Conservation (phyloP, 169 alveolate species). For the Toxoplasma gondii region DNA sequence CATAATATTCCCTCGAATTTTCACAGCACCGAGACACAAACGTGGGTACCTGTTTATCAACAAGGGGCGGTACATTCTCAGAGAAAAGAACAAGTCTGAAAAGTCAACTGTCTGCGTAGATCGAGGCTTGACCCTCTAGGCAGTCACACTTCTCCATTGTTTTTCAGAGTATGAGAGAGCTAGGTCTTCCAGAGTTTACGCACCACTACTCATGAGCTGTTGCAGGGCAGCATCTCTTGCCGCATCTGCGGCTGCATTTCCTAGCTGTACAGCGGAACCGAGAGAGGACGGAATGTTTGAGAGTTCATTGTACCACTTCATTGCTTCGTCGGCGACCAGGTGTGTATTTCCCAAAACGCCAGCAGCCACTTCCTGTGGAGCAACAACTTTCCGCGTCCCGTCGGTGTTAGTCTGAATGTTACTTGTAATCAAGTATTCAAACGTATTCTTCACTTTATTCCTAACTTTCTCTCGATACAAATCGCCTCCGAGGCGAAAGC, state of each 20-base stretch:
- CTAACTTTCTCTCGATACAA: slow-evolving; percentile 33
- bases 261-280: slow-evolving; percentile 11
- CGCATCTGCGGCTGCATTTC: slow-evolving; percentile 15
- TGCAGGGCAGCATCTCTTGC: slow-evolving; percentile 30
- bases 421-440: slow-evolving; percentile 32
- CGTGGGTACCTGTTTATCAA: too few species aligned
- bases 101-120: too few species aligned
- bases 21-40: too few species aligned
- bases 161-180: too few species aligned
- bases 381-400: slow-evolving; percentile 3
- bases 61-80: too few species aligned
- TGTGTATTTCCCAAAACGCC: slow-evolving; percentile 24
- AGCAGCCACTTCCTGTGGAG: slow-evolving; percentile 41
- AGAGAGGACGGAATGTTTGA: slow-evolving; percentile 2
- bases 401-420: slow-evolving; percentile 31
- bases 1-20: too few species aligned
- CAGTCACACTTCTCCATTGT: too few species aligned
- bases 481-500: slow-evolving; percentile 36
- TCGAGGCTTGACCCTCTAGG: too few species aligned
- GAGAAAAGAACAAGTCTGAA: too few species aligned
- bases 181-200: too few species aligned
- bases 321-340: slow-evolving; percentile 8
- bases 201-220: background rate
- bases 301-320: slow-evolving; percentile 26
- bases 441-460: slow-evolving; percentile 18